Evolutionary conservation across 495 filamentous ascomycete species (phyloP).

Genomic region (Aspergillus leporis): DNA sequence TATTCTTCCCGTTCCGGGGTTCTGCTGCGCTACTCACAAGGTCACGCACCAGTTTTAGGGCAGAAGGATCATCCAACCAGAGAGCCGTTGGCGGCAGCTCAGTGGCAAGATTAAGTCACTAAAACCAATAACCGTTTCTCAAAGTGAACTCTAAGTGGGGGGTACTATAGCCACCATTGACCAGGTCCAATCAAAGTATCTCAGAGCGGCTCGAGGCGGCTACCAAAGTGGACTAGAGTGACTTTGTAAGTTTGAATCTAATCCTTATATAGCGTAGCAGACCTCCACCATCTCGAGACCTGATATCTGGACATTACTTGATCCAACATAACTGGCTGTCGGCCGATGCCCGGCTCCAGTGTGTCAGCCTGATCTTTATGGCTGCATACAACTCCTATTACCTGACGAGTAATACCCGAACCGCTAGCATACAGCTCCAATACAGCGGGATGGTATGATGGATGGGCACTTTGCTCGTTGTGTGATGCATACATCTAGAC

Average conservation of each 20-base stretch:
- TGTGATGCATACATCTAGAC: slow-evolving; percentile 22
- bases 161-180: slow-evolving; percentile 15
- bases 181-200: slow-evolving; percentile 13
- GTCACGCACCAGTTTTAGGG: slow-evolving; percentile 38
- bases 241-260: slow-evolving; percentile 18
- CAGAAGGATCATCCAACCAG: slow-evolving; percentile 22
- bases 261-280: slow-evolving; percentile 6
- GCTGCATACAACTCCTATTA: slow-evolving; percentile 11
- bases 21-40: slow-evolving; percentile 22
- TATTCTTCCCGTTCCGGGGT: slow-evolving; percentile 14
- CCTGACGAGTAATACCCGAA: slow-evolving; percentile 2
- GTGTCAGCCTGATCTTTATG: slow-evolving; percentile 14
- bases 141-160: slow-evolving; percentile 13
- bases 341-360: slow-evolving; percentile 11
- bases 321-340: slow-evolving; percentile 19
- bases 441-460: slow-evolving; percentile 12
- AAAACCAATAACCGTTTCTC: slow-evolving; percentile 21
- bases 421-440: slow-evolving; percentile 3
- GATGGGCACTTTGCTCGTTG: slow-evolving; percentile 5
- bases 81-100: slow-evolving; percentile 17
- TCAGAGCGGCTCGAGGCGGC: slow-evolving; percentile 14
- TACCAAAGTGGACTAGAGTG: slow-evolving; percentile 19
- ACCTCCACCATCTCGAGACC: slow-evolving; percentile 12
- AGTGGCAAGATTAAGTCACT: slow-evolving; percentile 28
- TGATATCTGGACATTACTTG: slow-evolving; percentile 12